These are phyloP conservation scores for Aspergillus calidoustus DNA, from an alignment of 2,329 filamentous ascomycete species.

Conservation along the genomic window DNA sequence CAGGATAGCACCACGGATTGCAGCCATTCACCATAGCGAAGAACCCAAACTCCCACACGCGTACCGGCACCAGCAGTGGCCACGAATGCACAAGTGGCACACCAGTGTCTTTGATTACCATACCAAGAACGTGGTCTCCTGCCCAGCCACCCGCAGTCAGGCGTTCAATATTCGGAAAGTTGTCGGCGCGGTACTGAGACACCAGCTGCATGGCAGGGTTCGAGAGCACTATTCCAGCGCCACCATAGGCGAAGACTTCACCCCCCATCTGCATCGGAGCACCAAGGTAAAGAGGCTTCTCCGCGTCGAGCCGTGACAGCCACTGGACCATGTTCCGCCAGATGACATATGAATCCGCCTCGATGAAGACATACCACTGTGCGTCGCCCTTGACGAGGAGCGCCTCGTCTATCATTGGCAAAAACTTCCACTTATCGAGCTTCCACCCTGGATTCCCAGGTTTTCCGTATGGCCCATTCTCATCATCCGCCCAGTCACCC, in stretches of 20 bases:
- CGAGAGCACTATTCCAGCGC: slow-evolving; percentile 56
- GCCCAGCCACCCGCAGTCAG: slow-evolving; percentile 49
- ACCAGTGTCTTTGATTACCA: slow-evolving; percentile 46
- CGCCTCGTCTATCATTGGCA: slow-evolving; percentile 58
- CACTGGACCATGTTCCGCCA: slow-evolving; percentile 57
- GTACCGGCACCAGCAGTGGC: slow-evolving; percentile 29
- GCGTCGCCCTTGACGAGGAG: slow-evolving; percentile 48
- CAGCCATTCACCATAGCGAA: slow-evolving; percentile 24
- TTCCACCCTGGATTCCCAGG: slow-evolving; percentile 50
- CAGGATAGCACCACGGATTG: slow-evolving; percentile 33
- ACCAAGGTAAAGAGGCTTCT: slow-evolving; percentile 54
- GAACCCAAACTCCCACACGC: slow-evolving; percentile 33
- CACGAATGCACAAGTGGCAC: slow-evolving; percentile 40
- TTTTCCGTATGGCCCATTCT: slow-evolving; percentile 36
- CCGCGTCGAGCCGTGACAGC: slow-evolving; percentile 53
- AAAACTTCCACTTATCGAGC: slow-evolving; percentile 60
- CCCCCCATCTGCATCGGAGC: slow-evolving; percentile 54
- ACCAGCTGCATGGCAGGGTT: slow-evolving; percentile 49
- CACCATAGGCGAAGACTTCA: slow-evolving; percentile 54
- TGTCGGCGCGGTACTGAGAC: slow-evolving; percentile 44
- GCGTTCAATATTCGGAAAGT: slow-evolving; percentile 47
- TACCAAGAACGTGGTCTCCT: slow-evolving; percentile 53
- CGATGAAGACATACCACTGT: slow-evolving; percentile 62
- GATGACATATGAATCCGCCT: slow-evolving; percentile 60
- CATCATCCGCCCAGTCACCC: slow-evolving; percentile 31